Base-by-base conservation (phyloP, 352 stramenopile species). In the Globisporangium acanthophoron region DNA sequence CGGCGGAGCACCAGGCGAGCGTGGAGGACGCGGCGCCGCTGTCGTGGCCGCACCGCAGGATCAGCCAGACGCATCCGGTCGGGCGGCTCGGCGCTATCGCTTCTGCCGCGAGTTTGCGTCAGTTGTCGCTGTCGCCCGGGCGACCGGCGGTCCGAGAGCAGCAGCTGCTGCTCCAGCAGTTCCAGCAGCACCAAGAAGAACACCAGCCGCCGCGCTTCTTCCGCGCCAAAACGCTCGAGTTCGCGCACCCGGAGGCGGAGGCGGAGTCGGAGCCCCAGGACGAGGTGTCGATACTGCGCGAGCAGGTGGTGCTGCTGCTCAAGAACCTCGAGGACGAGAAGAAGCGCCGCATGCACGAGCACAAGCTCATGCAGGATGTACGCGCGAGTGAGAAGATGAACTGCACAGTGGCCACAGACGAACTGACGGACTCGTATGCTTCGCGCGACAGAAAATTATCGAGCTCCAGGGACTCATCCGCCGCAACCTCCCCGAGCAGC, bases 341-440 rank as follows among this genome's bases (percentile, higher is more conserved):
- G 66, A 87, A 87, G 58, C 72, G 74, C 8, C 80, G 80, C 46
- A 67, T 74, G 4, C 65, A 66, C 8, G 80, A 90, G 48, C 78
- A 88, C 50, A 75, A 85, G 18, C 72, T 84, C 54, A 88, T 88
- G 76, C 76, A 90, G 57, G 70, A 71, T 24, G 76, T 86, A 68
- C 16, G 8, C 24, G 44, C 21, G n/a, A 7, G 16, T 0, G 5
- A 24, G 41, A 13, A 43, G 8, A 37, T 8, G 31, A 8, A 37
- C 5, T 5, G 8, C 31, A 37, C 31, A 0, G 20, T 31, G 5
- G 7, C 5, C 37, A 11, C 46, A 20, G 3, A 18, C 24, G n/a
- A 37, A 39, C 47, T 40, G 20, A 16, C 18, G 2, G 11, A n/a
- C 31, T 59, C 16, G 24, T n/a, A 6, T 52, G 27, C 12, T 6